These are phyloP conservation scores for Kurtzmaniella natalensis DNA, from an alignment of 1,139 yeast species.

Conservation along the genomic window DNA sequence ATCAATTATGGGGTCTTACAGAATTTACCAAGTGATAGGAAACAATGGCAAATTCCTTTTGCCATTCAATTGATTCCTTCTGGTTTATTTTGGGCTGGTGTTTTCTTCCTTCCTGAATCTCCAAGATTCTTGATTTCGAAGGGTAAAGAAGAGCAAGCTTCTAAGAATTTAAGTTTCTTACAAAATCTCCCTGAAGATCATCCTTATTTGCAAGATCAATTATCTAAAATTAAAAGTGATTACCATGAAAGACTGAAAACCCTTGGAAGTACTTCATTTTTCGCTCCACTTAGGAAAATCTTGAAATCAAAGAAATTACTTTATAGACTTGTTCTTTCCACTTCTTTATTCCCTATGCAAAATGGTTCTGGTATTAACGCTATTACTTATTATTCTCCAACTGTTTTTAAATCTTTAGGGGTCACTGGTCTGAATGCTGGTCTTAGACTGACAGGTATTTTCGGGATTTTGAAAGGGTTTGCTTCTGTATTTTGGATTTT, in stretches of 20 bases:
- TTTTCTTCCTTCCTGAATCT: slow-evolving; percentile 39
- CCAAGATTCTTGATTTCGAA: slow-evolving; percentile 43
- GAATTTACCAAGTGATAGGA: slow-evolving; percentile 14
- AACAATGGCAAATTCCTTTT: slow-evolving; percentile 35
- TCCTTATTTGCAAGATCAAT: slow-evolving; percentile 24
- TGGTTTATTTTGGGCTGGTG: slow-evolving; percentile 36
- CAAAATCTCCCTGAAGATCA: slow-evolving; percentile 21
- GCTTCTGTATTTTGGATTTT: slow-evolving; percentile 42
- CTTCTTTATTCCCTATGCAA: slow-evolving; percentile 29
- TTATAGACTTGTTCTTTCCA: slow-evolving; percentile 24
- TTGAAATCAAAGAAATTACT: slow-evolving; percentile 18
- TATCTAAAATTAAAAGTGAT: slow-evolving; percentile 19
- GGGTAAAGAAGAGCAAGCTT: slow-evolving; percentile 33
- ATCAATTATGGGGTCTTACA: slow-evolving; percentile 35
- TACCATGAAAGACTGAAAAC: slow-evolving; percentile 17
- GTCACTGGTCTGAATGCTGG: slow-evolving; percentile 34
- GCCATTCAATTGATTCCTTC: slow-evolving; percentile 42
- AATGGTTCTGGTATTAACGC: slow-evolving; percentile 34
- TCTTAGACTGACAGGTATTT: slow-evolving; percentile 54
- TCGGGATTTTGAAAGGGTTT: slow-evolving; percentile 47
- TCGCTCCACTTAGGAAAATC: slow-evolving; percentile 24
- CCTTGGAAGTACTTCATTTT: slow-evolving; percentile 19
- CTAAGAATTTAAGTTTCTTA: slow-evolving; percentile 25
- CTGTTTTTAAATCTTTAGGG: slow-evolving; percentile 29
- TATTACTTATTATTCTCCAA: slow-evolving; percentile 29